Base-by-base conservation (phyloP, 2,329 filamentous ascomycete genomes). In the Lachnum nothofagi region DNA sequence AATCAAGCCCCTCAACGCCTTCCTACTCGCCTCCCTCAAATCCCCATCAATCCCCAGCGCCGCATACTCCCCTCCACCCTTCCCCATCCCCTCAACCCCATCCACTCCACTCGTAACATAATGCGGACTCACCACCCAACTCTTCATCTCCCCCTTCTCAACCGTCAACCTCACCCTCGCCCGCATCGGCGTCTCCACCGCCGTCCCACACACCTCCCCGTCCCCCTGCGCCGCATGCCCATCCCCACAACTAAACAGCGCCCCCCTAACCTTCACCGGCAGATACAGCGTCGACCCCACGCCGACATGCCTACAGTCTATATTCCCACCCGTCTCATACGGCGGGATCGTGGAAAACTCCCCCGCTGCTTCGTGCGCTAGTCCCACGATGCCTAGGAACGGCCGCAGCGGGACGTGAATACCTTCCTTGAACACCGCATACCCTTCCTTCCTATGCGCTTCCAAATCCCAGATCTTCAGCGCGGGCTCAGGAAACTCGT, bases 131-230 rank as follows among this genome's bases (percentile, higher is more conserved):
- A 66, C 67, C 23, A 77, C 64, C 68, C 70, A 76, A 10, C 65
- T 58, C 54, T 69, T 73, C n/a, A n/a, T n/a, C n/a, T n/a, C n/a
- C 42, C 67, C 65, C 59, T 74, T 75, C 48, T 72, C 66, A 5
- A 78, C 63, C 3, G 70, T 72, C 29, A 79, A 67, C n/a, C 70
- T 68, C 27, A 79, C 56, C 0, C 68, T 70, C 0, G 74, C 75
- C 49, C 65, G 69, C 64, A 77, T 72, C 1, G 73, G 69, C 22
- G 75, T 78, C 65, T 79, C 76, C 55, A 79, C 75, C 5, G 76
- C 76, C n/a, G 74, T 76, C 5, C 76, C 75, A 54, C 75, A 78
- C 19, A 78, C 72, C 54, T 78, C 76, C 3, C 76, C 76, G 51
- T 77, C 74, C 3, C 76, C 75, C 56, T 79, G 75, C 0, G 73